Evolutionary conservation across 164 flowering plant species (phyloP).

Genomic region (Hamamelis virginiana): DNA sequence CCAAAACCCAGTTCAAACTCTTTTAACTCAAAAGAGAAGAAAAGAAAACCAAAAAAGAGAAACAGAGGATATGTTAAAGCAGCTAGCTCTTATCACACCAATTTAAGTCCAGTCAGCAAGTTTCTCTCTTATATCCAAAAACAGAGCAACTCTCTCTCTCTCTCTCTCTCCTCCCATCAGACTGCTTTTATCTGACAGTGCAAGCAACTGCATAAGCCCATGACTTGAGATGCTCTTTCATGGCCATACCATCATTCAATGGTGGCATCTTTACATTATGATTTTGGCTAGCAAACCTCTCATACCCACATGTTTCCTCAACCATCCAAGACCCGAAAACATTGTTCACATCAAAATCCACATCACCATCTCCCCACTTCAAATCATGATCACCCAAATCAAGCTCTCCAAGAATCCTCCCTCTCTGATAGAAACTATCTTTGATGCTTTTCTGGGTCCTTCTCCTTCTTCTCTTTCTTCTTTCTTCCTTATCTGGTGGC

Average conservation of each 20-base stretch:
- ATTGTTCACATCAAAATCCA: conserved; percentile 18
- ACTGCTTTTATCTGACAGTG: conserved; percentile 41
- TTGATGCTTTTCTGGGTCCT: conserved; percentile 3
- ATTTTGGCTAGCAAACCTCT: conserved; percentile 8
- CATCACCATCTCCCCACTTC: background rate
- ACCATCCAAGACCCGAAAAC: conserved; percentile 13
- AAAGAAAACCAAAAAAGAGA: no score
- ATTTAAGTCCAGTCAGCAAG: no score
- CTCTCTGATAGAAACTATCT: conserved; percentile 2
- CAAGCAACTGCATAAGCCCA: conserved; percentile 62
- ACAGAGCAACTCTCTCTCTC: no score
- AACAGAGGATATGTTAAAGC: no score
- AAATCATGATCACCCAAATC: conserved; percentile 8
- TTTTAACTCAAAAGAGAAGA: no score
- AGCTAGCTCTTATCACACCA: no score
- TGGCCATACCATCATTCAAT: conserved; percentile 37
- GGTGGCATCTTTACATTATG: conserved; percentile 35
- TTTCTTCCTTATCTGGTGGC: conserved; percentile 6
- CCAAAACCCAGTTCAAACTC: no score
- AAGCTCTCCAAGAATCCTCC: conserved; percentile 14
- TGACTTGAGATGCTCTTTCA: conserved; percentile 46
- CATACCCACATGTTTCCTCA: conserved; percentile 14
- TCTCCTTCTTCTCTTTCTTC: conserved; percentile 15
- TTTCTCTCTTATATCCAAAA: no score
- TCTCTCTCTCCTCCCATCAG: no score